phyloP scores from a whole-genome alignment of 2,329 filamentous ascomycete species.

The Sarocladiaceae sp. region DNA sequence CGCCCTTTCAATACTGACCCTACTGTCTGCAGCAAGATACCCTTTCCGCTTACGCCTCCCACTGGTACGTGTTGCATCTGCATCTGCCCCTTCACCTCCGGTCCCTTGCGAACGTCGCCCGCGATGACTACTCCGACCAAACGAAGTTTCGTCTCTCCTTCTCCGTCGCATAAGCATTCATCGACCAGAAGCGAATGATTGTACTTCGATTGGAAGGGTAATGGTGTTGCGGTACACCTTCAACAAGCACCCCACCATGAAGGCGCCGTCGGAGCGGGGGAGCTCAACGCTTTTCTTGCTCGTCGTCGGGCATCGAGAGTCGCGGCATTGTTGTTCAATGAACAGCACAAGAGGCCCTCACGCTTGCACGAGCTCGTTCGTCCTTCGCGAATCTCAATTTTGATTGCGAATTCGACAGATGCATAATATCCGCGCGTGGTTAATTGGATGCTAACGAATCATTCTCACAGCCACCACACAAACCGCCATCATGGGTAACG shows the following conservation, averaged over 20 bases:
- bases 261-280: background rate
- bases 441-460: background rate
- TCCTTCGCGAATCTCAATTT: background rate
- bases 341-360: too few species aligned
- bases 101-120: background rate
- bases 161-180: background rate
- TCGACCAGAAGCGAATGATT: background rate
- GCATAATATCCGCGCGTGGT: too few species aligned
- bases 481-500: slow-evolving; percentile 85
- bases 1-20: background rate
- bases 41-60: slow-evolving; percentile 9
- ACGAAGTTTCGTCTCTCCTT: too few species aligned
- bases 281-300: slow-evolving; percentile 6
- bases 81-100: background rate
- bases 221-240: slow-evolving; percentile 6
- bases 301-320: background rate
- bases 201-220: background rate
- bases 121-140: background rate
- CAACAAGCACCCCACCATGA: slow-evolving; percentile 7
- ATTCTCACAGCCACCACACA: slow-evolving; percentile 13
- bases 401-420: too few species aligned
- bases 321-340: background rate
- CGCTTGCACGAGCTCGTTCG: too few species aligned
- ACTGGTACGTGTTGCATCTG: slow-evolving; percentile 8
- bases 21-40: background rate